Evolutionary conservation across 1,139 yeast species (phyloP), one percentile per base, ranked within the genome.

Genomic region (Debaryomycetaceae sp.): DNA sequence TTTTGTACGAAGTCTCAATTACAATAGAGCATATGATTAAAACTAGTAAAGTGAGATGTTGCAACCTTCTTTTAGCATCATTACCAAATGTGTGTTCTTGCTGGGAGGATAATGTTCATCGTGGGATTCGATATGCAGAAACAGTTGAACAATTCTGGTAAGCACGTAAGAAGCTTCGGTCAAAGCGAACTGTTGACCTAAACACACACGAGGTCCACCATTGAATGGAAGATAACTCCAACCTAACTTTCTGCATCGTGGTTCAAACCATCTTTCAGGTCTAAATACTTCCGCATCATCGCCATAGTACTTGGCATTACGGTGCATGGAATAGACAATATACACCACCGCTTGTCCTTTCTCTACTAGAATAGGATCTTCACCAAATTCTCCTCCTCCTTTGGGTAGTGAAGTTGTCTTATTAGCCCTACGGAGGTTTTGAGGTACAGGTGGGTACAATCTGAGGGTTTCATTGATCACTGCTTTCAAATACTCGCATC

Each of bases 131-230:
- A 55, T 47, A 36, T 53, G 49, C 6, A 56, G 53, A 45, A 62
- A 63, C 40, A 52, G 49, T 55, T 74, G 79, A 30, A 62, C 57
- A 41, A 79, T 55, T 45, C 83, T 62, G n/a, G 65, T 68, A 37
- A 72, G 51, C 8, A 73, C 69, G 48, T 76, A 78, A 3, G 76
- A 65, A 5, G 80, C 78, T 58, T 80, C 85, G 14, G 82, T 77
- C 47, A 79, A 68, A 1, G 83, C 83, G 59, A 75, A 77, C 56
- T 78, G 83, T 58, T 79, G 83, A 17, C 84, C 85, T 40, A 79
- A 62, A 54, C 84, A 80, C 45, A 79, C 78, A 45, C 84, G 64
- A 24, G 84, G 84, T 5, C 84, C 84, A 40, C 83, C 84, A 51
- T 79, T 79, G 63, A 78, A 78, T 5, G 83, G 82, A 30, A 78